phyloP scores from a whole-genome alignment of 805 yeast genomes.

The Lipomyces spencermartinsiae region DNA sequence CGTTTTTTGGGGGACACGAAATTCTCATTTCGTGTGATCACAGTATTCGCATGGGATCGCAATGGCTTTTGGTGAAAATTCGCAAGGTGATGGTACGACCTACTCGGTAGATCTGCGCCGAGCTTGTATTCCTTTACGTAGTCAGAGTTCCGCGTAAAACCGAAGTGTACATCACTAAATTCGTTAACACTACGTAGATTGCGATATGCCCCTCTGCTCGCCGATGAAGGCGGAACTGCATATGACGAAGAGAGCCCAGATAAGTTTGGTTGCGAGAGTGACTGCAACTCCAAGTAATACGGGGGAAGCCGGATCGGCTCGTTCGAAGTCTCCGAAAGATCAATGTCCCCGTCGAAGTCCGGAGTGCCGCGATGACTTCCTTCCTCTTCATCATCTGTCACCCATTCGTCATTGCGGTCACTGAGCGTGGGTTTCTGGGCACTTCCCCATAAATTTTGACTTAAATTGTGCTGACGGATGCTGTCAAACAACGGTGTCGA shows the following conservation, averaged over 20 bases:
- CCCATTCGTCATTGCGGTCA: slow-evolving; percentile 5
- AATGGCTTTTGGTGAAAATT: background rate
- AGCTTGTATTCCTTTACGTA: background rate
- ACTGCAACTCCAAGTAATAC: slow-evolving; percentile 1
- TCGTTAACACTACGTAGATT: background rate
- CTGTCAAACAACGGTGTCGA: background rate
- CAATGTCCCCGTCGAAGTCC: background rate
- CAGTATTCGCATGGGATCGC: background rate
- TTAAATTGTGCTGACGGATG: background rate
- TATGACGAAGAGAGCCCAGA: background rate
- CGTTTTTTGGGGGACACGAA: background rate
- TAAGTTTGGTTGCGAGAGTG: background rate
- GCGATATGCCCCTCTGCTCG: background rate
- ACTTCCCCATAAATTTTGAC: background rate
- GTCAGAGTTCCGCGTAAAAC: background rate
- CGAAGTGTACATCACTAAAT: background rate
- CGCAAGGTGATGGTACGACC: background rate
- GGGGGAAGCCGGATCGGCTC: slow-evolving; percentile 4
- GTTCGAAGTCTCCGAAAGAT: slow-evolving; percentile 11
- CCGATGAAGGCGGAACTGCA: background rate
- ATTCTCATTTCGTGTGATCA: background rate
- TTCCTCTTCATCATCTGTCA: slow-evolving; percentile 1
- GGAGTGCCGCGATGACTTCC: background rate
- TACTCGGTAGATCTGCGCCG: background rate
- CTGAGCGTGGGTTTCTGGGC: background rate